phyloP scores from a whole-genome alignment of 2,329 filamentous ascomycete species.

The Coleophoma cylindrospora region DNA sequence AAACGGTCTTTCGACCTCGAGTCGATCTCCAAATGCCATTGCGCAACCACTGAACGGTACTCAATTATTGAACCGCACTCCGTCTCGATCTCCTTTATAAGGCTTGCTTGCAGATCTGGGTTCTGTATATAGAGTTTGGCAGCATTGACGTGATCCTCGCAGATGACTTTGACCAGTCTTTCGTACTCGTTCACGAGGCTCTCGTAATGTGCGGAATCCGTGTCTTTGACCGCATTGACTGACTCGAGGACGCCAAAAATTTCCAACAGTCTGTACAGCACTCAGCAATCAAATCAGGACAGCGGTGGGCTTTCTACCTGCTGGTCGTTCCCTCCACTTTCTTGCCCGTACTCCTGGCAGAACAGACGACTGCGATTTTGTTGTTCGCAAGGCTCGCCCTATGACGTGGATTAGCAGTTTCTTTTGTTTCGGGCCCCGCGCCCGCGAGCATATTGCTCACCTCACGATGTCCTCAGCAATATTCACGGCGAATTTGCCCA shows the following conservation, averaged over 20 bases:
- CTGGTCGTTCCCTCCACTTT: constrained; percentile 96
- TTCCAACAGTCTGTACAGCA: constrained; percentile 39
- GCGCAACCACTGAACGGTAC: constrained; percentile 59
- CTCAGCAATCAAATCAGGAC: background rate
- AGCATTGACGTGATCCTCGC: constrained; percentile 73
- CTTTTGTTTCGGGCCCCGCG: no score
- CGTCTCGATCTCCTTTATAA: constrained; percentile 62
- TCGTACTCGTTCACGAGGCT: constrained; percentile 59
- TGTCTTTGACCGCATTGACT: constrained; percentile 47
- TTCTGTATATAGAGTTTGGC: constrained; percentile 59
- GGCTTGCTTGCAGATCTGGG: constrained; percentile 47
- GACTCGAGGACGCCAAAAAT: constrained; percentile 53
- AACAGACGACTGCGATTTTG: constrained; percentile 89
- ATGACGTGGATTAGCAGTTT: constrained; percentile 2
- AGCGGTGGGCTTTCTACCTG: constrained; percentile 54
- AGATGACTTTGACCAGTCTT: constrained; percentile 74
- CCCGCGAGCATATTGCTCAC: constrained; percentile 28
- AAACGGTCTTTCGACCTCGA: constrained; percentile 79
- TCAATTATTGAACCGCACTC: constrained; percentile 81
- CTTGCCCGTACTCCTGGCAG: constrained; percentile 87
- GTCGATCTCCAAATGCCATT: constrained; percentile 71
- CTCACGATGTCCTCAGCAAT: constrained; percentile 68
- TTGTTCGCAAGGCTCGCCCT: constrained; percentile 61
- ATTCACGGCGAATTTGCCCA: constrained; percentile 85
- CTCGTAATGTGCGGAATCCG: constrained; percentile 45